Evolutionary conservation across 352 stramenopile species (phyloP).

Genomic region (Phytopythium delawarense): DNA sequence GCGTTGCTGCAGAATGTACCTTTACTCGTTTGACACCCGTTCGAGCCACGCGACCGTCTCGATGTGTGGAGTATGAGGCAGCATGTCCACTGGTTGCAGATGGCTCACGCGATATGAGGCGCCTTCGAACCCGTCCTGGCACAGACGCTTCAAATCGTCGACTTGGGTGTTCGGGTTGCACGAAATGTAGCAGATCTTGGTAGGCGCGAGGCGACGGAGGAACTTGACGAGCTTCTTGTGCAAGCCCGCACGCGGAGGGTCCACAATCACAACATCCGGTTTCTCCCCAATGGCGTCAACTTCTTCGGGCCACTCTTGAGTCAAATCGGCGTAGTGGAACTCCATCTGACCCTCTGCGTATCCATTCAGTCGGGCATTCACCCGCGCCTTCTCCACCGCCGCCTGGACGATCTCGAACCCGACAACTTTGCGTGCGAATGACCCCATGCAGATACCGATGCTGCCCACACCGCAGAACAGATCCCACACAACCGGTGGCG

Average conservation of each 20-base stretch:
- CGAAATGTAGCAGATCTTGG: slow-evolving; percentile 72
- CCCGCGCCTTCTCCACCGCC: slow-evolving; percentile 45
- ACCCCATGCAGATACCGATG: slow-evolving; percentile 73
- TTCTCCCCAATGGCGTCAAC: slow-evolving; percentile 12
- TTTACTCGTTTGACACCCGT: slow-evolving; percentile 4
- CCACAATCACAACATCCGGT: slow-evolving; percentile 69
- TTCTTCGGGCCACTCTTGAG: slow-evolving; percentile 44
- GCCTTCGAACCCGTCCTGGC: slow-evolving; percentile 7
- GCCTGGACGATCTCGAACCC: slow-evolving; percentile 66
- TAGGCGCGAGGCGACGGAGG: slow-evolving; percentile 35
- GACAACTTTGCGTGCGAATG: slow-evolving; percentile 36
- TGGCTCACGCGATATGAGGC: slow-evolving; percentile 35
- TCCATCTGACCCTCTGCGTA: slow-evolving; percentile 48
- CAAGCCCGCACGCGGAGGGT: slow-evolving; percentile 64
- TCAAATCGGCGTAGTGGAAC: slow-evolving; percentile 62
- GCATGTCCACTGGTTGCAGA: slow-evolving; percentile 74
- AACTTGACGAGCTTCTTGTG: slow-evolving; percentile 64
- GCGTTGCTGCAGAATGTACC: too few relatives aligned
- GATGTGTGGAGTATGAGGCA: slow-evolving; percentile 75
- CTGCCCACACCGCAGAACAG: slow-evolving; percentile 78
- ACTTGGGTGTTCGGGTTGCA: slow-evolving; percentile 71
- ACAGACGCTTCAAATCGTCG: slow-evolving; percentile 47
- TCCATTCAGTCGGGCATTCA: slow-evolving; percentile 57
- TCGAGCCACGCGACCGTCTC: slow-evolving; percentile 74
- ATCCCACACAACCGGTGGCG: slow-evolving; percentile 67